Conservation (phyloP, 495 filamentous ascomycete species). For the Penicillium ucsense region DNA sequence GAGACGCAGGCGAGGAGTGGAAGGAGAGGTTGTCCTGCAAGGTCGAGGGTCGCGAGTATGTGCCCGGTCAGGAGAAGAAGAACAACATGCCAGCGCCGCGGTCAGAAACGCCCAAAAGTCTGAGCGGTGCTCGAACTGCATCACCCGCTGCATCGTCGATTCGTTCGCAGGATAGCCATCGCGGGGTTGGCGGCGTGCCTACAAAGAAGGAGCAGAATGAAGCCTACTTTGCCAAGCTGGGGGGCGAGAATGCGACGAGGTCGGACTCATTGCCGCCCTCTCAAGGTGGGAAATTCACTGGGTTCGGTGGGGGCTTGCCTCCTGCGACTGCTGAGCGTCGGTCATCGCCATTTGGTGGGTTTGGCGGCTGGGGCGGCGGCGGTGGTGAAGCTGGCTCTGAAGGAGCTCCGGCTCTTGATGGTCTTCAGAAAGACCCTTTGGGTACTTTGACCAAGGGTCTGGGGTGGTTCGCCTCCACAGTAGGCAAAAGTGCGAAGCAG, state of each 20-base stretch:
- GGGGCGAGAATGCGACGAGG: conserved; percentile 67
- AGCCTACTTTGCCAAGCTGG: conserved; percentile 79
- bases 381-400: conserved; percentile 20
- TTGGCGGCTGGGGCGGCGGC: conserved; percentile 11
- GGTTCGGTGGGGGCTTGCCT: conserved; percentile 70
- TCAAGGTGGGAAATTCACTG: conserved; percentile 85
- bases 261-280: conserved; percentile 65
- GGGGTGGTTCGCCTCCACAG: conserved; percentile 82
- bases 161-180: conserved; percentile 14
- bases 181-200: conserved; percentile 9
- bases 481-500: conserved; percentile 78
- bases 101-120: conserved; percentile 24
- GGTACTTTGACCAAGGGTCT: conserved; percentile 84
- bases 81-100: conserved; percentile 14
- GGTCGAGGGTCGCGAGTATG: conserved; percentile 76
- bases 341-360: conserved; percentile 18
- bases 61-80: conserved; percentile 48
- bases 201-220: conserved; percentile 62
- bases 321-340: conserved; percentile 20
- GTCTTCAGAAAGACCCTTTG: conserved; percentile 84
- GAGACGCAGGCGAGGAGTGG: conserved; percentile 85
- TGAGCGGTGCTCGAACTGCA: conserved; percentile 13
- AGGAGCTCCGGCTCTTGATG: conserved; percentile 55
- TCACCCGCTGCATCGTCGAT: conserved; percentile 20
- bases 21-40: conserved; percentile 83